phyloP scores from a whole-genome alignment of 371 early-diverging fungal species.

The Mucor plumbeus region DNA sequence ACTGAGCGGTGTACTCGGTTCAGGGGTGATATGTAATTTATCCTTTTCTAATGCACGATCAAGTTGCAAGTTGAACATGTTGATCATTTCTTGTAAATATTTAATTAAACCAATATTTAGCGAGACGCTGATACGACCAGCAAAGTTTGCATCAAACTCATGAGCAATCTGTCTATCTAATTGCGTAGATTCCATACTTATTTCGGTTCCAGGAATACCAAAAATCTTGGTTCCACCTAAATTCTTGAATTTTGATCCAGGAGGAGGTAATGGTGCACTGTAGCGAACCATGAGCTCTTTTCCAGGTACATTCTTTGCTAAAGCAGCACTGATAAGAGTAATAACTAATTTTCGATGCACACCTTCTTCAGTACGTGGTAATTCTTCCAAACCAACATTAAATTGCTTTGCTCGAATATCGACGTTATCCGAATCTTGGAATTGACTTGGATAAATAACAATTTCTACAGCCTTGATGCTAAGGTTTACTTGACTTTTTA shows the following conservation, averaged over 20 bases:
- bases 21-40: background rate
- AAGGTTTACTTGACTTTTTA: conserved; percentile 31
- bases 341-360: conserved; percentile 36
- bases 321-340: conserved; percentile 38
- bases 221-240: conserved; percentile 61
- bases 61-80: conserved; percentile 48
- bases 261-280: conserved; percentile 28
- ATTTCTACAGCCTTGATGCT: conserved; percentile 46
- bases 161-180: conserved; percentile 45
- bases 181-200: conserved; percentile 57
- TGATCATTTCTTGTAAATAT: conserved; percentile 66
- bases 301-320: conserved; percentile 54
- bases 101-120: conserved; percentile 76
- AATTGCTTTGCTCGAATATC: conserved; percentile 48
- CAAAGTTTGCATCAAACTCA: conserved; percentile 65
- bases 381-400: conserved; percentile 28
- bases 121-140: conserved; percentile 74
- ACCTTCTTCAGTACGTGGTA: conserved; percentile 22
- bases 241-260: conserved; percentile 32
- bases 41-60: conserved; percentile 38
- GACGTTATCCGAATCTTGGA: conserved; percentile 76
- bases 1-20: conserved; percentile 24
- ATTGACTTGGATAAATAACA: conserved; percentile 69
- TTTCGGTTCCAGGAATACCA: conserved; percentile 57
- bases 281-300: conserved; percentile 35